Base-by-base conservation (phyloP, 1,139 yeast genomes). In the Sugiyamaella pinicola region DNA sequence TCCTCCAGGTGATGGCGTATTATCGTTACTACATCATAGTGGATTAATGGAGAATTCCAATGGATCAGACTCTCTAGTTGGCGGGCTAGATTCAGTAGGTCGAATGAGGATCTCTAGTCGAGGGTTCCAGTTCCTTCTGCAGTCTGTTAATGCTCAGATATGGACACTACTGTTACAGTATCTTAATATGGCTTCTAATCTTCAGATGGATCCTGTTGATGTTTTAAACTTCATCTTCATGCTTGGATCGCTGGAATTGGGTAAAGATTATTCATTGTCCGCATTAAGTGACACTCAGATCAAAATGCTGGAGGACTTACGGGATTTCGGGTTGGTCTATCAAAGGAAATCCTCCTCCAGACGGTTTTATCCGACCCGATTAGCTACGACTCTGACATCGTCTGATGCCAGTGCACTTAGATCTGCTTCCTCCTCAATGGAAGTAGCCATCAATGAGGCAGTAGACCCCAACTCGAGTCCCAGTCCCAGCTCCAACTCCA, bases 141-240 rank as follows among this genome's bases (percentile, higher is more conserved):
- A 93, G 68, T 97, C 91, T 64, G 87, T 87, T 26, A 90, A 89
- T 68, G 88, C 96, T 1, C 99, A 93, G 70, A 85, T 93, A 13
- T 93, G 99, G 99, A 85, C 96, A 0, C 74, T 93, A 38, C 71
- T 93, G 40, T 73, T 93, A 48, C 97, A 93, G 68, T 95, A 95
- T 67, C 74, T 95, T 57, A 86, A 86, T 66, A 79, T 89, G 77
- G 82, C 97, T 0, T 95, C 88, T 62, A 84, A 84, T 43, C 76
- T 88, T 48, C 83, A 87, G 64, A 88, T 91, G 96, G 96, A 93
- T 69, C 95, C 96, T 0, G 99, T 93, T 24, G 99, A 95, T 65
- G 96, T 93, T 39, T 76, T 93, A 44, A 91, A 93, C 68, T 93
- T 93, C 68, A 85, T 93, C 15, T 95, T 93, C 71, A 85, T 91